These are phyloP conservation scores for Irpex lacteus DNA, from an alignment of 1,284 basidiomycete genomes.

Conservation along the genomic window DNA sequence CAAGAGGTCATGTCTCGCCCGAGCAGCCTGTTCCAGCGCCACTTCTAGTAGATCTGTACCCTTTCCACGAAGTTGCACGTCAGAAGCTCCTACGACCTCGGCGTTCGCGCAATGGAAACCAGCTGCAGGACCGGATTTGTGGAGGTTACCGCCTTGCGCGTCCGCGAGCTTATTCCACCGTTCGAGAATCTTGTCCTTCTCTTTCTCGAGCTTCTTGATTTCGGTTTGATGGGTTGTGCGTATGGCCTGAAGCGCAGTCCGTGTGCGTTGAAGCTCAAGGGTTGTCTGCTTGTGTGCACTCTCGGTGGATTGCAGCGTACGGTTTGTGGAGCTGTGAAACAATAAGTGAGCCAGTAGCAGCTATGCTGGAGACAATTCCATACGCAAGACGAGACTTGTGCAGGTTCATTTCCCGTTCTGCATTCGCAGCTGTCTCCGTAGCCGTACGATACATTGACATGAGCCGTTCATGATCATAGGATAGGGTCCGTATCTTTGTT, in stretches of 20 bases:
- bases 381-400: slow-evolving; percentile 72
- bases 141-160: slow-evolving; percentile 19
- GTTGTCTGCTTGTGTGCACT: slow-evolving; percentile 65
- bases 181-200: slow-evolving; percentile 75
- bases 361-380: slow-evolving; percentile 21
- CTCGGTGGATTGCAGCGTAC: slow-evolving; percentile 57
- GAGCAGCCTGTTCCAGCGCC: slow-evolving; percentile 73
- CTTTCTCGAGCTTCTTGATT: slow-evolving; percentile 79
- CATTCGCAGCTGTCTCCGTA: slow-evolving; percentile 57
- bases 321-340: slow-evolving; percentile 45
- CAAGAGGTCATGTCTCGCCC: slow-evolving; percentile 58
- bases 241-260: slow-evolving; percentile 59
- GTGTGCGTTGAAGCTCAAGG: slow-evolving; percentile 65
- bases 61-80: slow-evolving; percentile 39
- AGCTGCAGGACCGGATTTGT: slow-evolving; percentile 49
- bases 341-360: background rate
- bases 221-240: slow-evolving; percentile 70
- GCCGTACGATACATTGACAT: slow-evolving; percentile 57
- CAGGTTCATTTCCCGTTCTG: slow-evolving; percentile 71
- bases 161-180: slow-evolving; percentile 74
- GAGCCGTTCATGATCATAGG: slow-evolving; percentile 83
- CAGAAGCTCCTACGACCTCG: slow-evolving; percentile 45
- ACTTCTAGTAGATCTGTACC: slow-evolving; percentile 63
- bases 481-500: slow-evolving; percentile 72
- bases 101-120: slow-evolving; percentile 59